phyloP scores from a whole-genome alignment of 2,329 filamentous ascomycete species.

The Didymella segeticola region DNA sequence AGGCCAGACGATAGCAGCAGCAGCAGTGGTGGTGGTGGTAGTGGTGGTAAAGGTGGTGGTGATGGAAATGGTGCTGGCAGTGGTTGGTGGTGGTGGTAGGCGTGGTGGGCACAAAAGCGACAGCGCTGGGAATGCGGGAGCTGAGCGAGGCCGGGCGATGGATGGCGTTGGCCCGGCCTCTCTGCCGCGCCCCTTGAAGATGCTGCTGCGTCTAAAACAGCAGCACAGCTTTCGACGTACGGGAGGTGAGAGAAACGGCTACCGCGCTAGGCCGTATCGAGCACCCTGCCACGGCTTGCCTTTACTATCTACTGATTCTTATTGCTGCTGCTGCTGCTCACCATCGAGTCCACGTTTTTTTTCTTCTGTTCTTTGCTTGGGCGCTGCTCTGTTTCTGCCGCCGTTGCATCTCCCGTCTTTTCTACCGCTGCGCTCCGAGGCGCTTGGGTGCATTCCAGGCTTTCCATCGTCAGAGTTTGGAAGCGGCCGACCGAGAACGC shows the following conservation, averaged over 20 bases:
- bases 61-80: conserved; percentile 11
- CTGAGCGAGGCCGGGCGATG: conserved; percentile 7
- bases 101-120: too few species aligned
- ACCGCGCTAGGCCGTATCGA: conserved; percentile 4
- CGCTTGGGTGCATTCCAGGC: conserved; percentile 15
- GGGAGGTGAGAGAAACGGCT: conserved; percentile 2
- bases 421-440: too few species aligned
- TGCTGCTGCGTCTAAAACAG: conserved; percentile 12
- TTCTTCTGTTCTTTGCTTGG: not conserved
- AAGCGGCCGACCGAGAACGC: conserved; percentile 3
- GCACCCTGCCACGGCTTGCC: not conserved
- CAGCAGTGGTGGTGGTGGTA: conserved; percentile 16
- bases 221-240: conserved; percentile 9
- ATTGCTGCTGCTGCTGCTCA: conserved; percentile 1
- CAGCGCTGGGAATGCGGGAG: conserved; percentile 2
- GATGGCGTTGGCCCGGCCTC: conserved; percentile 8
- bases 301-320: too few species aligned
- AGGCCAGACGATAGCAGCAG: conserved; percentile 14
- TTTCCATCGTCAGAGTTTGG: conserved; percentile 15
- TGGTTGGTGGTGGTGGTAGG: conserved; percentile 8
- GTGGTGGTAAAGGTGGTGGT: conserved; percentile 11
- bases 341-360: not conserved
- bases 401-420: conserved; percentile 11
- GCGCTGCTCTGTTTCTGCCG: too few species aligned
- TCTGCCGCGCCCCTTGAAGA: conserved; percentile 14